phyloP scores from a whole-genome alignment of 2,329 filamentous ascomycete genomes.

The Scleromitrula shiraiana region DNA sequence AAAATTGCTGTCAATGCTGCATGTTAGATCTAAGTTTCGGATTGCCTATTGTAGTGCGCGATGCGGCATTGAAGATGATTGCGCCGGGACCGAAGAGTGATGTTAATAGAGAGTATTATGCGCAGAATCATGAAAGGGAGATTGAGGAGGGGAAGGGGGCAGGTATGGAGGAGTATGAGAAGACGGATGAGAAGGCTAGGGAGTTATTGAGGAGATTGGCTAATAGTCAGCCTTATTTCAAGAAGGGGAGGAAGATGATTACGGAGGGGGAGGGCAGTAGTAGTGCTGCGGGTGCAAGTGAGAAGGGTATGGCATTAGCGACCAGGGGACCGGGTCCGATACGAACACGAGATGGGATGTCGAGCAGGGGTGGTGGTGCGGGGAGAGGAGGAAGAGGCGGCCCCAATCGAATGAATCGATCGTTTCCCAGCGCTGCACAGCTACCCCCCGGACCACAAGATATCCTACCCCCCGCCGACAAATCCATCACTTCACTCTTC shows the following conservation, averaged over 20 bases:
- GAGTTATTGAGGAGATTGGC: conserved; percentile 80
- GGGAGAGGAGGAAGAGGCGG: conserved; percentile 34
- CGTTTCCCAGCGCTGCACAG: conserved; percentile 64
- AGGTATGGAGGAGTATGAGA: conserved; percentile 84
- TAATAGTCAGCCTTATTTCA: conserved; percentile 90
- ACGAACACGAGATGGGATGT: conserved; percentile 60
- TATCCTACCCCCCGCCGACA: conserved; percentile 75
- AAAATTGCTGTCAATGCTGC: conserved; percentile 98
- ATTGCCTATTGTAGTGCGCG: conserved; percentile 85
- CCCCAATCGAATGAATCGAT: conserved; percentile 37
- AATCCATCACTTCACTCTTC: conserved; percentile 86
- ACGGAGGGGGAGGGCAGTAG: conserved; percentile 26
- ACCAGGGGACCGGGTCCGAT: conserved; percentile 65
- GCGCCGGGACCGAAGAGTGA: conserved; percentile 85
- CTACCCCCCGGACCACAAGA: conserved; percentile 77
- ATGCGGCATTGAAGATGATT: conserved; percentile 96
- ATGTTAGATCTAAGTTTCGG: conserved; percentile 98
- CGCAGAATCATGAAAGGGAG: conserved; percentile 91
- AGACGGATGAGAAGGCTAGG: conserved; percentile 92
- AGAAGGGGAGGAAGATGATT: conserved; percentile 67
- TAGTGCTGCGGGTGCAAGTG: conserved; percentile 32
- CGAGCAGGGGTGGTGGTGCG: conserved; percentile 29
- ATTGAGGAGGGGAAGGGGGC: conserved; percentile 87
- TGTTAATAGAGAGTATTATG: conserved; percentile 95
- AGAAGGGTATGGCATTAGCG: conserved; percentile 32